phyloP scores from a whole-genome alignment of 768 basidiomycete genomes.

The Macrolepiota fuliginosa region DNA sequence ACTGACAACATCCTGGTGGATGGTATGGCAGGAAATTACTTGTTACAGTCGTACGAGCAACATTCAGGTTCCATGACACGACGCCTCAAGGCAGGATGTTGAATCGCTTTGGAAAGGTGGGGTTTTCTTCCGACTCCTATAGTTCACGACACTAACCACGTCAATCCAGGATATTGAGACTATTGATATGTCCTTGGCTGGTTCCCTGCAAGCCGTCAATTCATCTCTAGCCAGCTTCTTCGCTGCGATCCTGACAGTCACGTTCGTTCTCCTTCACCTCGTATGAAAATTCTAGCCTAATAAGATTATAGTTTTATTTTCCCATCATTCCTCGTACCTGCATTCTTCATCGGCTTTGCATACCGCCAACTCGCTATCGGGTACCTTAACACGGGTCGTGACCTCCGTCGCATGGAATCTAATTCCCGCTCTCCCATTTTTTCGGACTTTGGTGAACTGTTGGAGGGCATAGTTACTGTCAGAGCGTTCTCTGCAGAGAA shows the following conservation, averaged over 20 bases:
- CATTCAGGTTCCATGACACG: no score
- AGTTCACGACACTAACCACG: background rate
- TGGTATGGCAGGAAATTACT: constrained; percentile 47
- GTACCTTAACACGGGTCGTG: constrained; percentile 78
- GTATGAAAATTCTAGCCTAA: constrained; percentile 4
- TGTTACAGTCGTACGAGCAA: constrained; percentile 70
- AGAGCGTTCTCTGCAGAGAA: constrained; percentile 85
- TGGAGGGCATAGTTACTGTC: constrained; percentile 91
- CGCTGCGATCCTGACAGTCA: constrained; percentile 69
- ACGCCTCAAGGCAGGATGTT: constrained; percentile 83
- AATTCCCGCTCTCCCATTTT: constrained; percentile 84
- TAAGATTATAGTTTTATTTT: constrained; percentile 55
- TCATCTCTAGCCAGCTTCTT: constrained; percentile 75
- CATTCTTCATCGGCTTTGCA: constrained; percentile 64
- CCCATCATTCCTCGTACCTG: constrained; percentile 81
- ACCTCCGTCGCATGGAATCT: constrained; percentile 87
- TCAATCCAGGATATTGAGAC: no score
- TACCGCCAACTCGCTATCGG: constrained; percentile 72
- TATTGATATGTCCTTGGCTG: constrained; percentile 65
- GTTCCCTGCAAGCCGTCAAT: constrained; percentile 74
- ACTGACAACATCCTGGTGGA: no score
- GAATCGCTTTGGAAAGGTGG: constrained; percentile 76
- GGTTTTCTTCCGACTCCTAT: constrained; percentile 14
- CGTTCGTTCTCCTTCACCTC: constrained; percentile 39
- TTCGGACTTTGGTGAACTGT: constrained; percentile 76